Base-by-base conservation (phyloP, 306 rosid species). In the Vigna hirtella region DNA sequence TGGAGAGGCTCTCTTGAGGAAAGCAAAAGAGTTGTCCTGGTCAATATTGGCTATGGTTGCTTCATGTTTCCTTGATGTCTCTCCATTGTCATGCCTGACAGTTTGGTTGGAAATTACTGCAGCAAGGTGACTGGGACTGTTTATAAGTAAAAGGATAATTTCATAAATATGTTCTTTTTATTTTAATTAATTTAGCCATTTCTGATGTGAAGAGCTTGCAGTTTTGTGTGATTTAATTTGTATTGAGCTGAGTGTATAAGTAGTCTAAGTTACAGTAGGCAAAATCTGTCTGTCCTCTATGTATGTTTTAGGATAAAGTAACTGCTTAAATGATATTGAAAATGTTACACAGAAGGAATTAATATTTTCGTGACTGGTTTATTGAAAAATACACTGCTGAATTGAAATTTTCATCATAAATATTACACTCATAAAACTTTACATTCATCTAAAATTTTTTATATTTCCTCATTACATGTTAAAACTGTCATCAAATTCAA, bases 61-160 rank as follows among this genome's bases (percentile, higher is more conserved):
- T 57, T 94, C 97, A 45, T 94, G 98, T 88, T 92, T 89, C 86
- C 79, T 89, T 74, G 97, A 94, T 59, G 97, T 91, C 79, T 94
- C 98, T 79, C 91, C 98, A 32, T 72, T 94, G 84, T 85, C 93
- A 66, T 89, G 98, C 86, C 82, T 94, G 74, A 89, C 93, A 56
- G 91, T 90, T 80, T 92, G 97, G 98, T 88, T 92, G 86, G 98
- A 94, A 92, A 91, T 94, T 56, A 94, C 97, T 42, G 98, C 98
- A 66, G 97, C 98, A 88, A 92, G 98, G 98, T 94, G 77, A 79
- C 36, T 56, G 20, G 18, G 69, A 66, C 76, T 83, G 64, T 72
- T 63, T 70, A 72, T 34, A 69, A 59, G 36, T 81, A 70, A 83
- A 49, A 70, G 42, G 43, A 80, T 70, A 61, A 66, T 80, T 82